These are phyloP conservation scores for Colletotrichum truncatum DNA, from an alignment of 2,329 filamentous ascomycete species.

Conservation along the genomic window DNA sequence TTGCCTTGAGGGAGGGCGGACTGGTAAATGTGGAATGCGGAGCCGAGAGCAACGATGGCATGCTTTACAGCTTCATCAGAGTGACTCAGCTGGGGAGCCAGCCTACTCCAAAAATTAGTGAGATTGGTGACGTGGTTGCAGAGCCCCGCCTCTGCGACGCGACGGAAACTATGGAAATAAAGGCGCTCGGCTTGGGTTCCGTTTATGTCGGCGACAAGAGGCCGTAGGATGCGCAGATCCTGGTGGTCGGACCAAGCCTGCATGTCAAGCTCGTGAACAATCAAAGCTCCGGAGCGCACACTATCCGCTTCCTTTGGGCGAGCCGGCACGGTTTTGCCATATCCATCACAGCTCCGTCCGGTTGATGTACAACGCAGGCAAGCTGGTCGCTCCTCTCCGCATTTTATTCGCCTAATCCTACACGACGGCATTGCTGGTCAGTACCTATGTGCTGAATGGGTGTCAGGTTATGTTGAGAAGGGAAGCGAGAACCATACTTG, in stretches of 20 bases:
- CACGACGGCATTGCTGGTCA: not conserved
- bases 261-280: not conserved
- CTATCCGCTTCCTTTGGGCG: not conserved
- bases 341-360: constrained; percentile 46
- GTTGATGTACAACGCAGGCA: constrained; percentile 45
- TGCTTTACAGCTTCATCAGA: constrained; percentile 42
- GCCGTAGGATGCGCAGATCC: constrained; percentile 34
- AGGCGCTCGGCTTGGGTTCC: constrained; percentile 44
- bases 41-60: constrained; percentile 44
- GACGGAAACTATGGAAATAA: constrained; percentile 46
- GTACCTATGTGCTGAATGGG: no score
- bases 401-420: constrained; percentile 47
- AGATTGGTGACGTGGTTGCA: constrained; percentile 39
- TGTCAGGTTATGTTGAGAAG: not conserved
- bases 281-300: not conserved
- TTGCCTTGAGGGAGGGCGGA: constrained; percentile 13
- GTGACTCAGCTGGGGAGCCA: constrained; percentile 41
- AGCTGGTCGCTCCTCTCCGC: constrained; percentile 44
- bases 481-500: constrained; percentile 40
- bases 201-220: constrained; percentile 45
- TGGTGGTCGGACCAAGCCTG: not conserved
- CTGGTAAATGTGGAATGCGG: constrained; percentile 39
- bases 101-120: constrained; percentile 40
- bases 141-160: constrained; percentile 39
- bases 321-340: constrained; percentile 35